Conservation (phyloP, 1,284 basidiomycete genomes). For the Ganoderma sinense region DNA sequence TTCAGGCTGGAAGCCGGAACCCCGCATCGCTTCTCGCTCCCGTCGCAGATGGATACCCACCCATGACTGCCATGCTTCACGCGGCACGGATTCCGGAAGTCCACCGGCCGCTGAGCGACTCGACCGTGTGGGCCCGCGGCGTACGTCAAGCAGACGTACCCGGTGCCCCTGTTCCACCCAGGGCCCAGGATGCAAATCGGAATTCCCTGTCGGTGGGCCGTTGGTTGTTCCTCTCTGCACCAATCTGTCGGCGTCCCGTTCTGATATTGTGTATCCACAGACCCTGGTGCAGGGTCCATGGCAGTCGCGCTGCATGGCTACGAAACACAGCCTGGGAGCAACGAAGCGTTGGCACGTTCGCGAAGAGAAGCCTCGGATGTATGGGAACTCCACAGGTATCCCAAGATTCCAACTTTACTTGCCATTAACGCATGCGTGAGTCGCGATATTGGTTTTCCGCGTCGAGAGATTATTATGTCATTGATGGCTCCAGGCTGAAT, state of each 20-base stretch:
- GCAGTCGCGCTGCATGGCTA: background rate
- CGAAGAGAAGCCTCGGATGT: background rate
- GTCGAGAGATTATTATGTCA: background rate
- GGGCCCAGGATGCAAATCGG: background rate
- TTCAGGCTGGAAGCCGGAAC: background rate
- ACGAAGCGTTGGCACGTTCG: background rate
- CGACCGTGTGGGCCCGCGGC: background rate
- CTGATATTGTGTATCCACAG: background rate
- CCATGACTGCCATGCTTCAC: background rate
- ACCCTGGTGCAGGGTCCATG: background rate
- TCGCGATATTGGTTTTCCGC: background rate
- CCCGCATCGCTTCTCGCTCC: background rate
- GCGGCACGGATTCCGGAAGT: background rate
- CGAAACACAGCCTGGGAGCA: background rate
- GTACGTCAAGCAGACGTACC: conserved; percentile 1
- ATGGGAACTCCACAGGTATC: background rate
- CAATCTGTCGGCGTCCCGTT: background rate
- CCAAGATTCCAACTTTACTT: no score
- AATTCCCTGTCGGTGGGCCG: background rate
- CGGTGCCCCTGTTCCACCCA: background rate
- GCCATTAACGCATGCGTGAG: background rate
- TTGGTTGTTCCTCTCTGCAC: background rate
- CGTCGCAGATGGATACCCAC: background rate
- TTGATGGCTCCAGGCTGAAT: background rate
- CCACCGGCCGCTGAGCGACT: background rate